phyloP scores from a whole-genome alignment of 208 protist species.

The Eutreptiella sp. region DNA sequence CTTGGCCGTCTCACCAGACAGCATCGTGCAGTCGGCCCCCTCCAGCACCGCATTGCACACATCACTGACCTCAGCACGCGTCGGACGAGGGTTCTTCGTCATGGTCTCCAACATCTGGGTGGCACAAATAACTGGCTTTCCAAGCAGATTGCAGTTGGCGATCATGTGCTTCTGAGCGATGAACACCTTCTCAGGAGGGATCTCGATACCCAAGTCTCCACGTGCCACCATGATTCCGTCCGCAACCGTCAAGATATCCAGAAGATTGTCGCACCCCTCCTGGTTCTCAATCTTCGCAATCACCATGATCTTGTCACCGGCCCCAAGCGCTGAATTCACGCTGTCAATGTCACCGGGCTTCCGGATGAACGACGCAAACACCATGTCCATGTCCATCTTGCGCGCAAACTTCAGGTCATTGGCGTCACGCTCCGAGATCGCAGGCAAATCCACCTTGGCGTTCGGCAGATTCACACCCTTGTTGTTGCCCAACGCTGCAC shows the following conservation, averaged over 20 bases:
- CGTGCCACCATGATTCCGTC: constrained; percentile 99
- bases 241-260: constrained; percentile 89
- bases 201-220: constrained; percentile 97
- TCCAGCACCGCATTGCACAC: constrained; percentile 96
- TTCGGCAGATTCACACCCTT: constrained; percentile 77
- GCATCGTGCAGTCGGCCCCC: constrained; percentile 98
- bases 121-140: constrained; percentile 97
- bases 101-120: constrained; percentile 99
- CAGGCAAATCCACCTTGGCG: constrained; percentile 70
- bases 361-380: constrained; percentile 97
- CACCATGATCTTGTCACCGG: constrained; percentile 84
- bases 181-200: constrained; percentile 93
- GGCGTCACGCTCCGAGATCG: constrained; percentile 83
- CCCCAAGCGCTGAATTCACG: constrained; percentile 79
- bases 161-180: constrained; percentile 98
- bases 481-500: constrained; percentile 63
- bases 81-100: constrained; percentile 93
- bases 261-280: constrained; percentile 94
- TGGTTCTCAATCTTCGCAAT: constrained; percentile 99
- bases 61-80: constrained; percentile 95
- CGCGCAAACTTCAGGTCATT: constrained; percentile 85
- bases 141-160: constrained; percentile 90
- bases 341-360: constrained; percentile 82
- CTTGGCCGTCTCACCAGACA: constrained; percentile 97
- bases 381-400: constrained; percentile 93